Evolutionary conservation across 257 asterid species (phyloP).

Genomic region (Marsdenia floribunda): DNA sequence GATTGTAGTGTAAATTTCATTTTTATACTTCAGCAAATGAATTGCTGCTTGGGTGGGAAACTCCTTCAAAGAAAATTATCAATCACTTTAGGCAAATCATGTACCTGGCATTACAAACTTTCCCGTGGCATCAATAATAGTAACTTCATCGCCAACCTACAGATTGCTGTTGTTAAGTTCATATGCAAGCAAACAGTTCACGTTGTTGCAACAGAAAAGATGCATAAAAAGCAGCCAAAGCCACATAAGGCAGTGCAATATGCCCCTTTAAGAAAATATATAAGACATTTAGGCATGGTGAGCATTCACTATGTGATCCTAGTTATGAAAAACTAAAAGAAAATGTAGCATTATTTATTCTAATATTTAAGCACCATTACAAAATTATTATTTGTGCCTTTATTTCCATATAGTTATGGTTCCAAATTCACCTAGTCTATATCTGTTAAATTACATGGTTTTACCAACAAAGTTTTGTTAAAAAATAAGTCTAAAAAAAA

Average conservation of each 20-base stretch:
- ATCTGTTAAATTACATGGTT: background rate
- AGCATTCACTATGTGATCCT: no score
- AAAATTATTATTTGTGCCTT: background rate
- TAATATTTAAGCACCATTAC: background rate
- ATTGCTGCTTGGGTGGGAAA: no score
- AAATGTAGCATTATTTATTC: background rate
- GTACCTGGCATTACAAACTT: slow-evolving; percentile 98
- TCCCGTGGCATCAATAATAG: slow-evolving; percentile 79
- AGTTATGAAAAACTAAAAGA: background rate
- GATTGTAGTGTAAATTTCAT: no score
- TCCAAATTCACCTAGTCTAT: background rate
- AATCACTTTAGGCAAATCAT: slow-evolving; percentile 13
- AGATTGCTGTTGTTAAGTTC: slow-evolving; percentile 20
- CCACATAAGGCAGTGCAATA: no score
- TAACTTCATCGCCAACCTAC: slow-evolving; percentile 81
- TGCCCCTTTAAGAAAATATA: no score
- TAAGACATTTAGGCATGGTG: no score
- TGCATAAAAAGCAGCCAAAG: background rate
- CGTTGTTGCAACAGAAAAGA: background rate
- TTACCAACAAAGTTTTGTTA: no score
- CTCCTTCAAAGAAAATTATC: background rate
- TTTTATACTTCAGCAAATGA: no score
- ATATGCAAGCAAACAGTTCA: background rate
- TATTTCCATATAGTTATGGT: background rate
- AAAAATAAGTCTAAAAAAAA: background rate